Percentiles rank a stretch among this genome's conserved stretches.
These are phyloP conservation scores for Penicillium sp. DNA, from an alignment of 2,329 filamentous ascomycete genomes.

Conservation along the genomic window DNA sequence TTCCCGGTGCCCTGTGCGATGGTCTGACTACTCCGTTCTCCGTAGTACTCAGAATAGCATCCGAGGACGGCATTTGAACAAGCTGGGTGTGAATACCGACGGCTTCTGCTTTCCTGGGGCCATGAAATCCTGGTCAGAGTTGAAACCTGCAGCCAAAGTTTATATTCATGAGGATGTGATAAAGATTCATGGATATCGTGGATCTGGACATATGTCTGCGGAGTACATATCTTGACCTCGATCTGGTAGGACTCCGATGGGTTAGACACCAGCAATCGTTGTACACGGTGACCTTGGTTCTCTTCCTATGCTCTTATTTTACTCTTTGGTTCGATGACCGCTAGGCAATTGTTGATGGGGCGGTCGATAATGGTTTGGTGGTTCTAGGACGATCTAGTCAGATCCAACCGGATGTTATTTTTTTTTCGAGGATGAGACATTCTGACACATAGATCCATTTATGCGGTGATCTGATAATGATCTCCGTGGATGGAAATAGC, in stretches of 20 bases:
- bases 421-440: constrained; percentile 3
- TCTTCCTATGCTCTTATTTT: background rate
- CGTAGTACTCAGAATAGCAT: background rate
- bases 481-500: background rate
- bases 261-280: background rate
- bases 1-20: constrained; percentile 14
- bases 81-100: background rate
- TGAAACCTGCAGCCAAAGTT: constrained; percentile 14
- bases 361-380: background rate
- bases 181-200: background rate
- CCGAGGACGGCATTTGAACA: background rate
- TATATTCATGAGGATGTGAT: constrained; percentile 3
- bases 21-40: background rate
- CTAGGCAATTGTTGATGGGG: background rate
- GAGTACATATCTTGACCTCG: background rate
- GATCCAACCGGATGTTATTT: background rate
- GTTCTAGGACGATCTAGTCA: background rate
- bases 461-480: background rate
- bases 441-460: background rate
- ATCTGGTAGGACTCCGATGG: background rate
- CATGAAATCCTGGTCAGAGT: constrained; percentile 1
- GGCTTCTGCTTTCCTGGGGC: background rate
- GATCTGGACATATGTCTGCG: background rate
- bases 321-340: background rate
- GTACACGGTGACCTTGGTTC: background rate